Evolutionary conservation across 108 stramenopile species (phyloP), one percentile per base, ranked within the genome.

Genomic region (Cyclotella choctawhatcheeana): DNA sequence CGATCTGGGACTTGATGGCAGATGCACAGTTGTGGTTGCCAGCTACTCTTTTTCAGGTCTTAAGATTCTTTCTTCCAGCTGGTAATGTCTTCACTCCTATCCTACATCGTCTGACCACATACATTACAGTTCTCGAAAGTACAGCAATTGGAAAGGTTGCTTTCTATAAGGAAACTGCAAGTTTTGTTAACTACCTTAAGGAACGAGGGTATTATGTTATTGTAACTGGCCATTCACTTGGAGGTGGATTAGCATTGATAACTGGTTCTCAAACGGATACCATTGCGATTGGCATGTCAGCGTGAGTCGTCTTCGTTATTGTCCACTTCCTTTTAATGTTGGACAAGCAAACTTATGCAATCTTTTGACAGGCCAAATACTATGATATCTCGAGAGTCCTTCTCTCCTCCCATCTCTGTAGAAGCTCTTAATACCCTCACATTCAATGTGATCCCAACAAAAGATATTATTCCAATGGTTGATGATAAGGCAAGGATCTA

Each of bases 21-120:
- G 86, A 94, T 76, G 73, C 79, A 0, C 89, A 94, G 73, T 58
- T 94, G 3, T 94, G 93, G 90, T 60, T 83, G 29, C 63, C 87
- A 17, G 88, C 93, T 20, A 60, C 56, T 17, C 63, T 94, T 25
- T 76, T 86, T 63, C 93, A 94, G 44, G 44, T 32, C 16, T 25
- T 94, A 17, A 68, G 90, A 62, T 78, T 30, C 25, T n/a, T 90
- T 12, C 47, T 89, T 10, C 90, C 93, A 8, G 18, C 81, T 26
- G 91, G 89, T 4, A 66, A 67, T 34, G 32, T 73, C 8, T 82
- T 71, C 53, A 73, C 64, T 4, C 76, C 76, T 26, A 77, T 82
- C 45, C 58, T 82, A 33, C 66, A 72, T 67, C 64, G 70, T 34
- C 51, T 37, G 22, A 71, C 79, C 0, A 34, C 47, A 20, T 70